Conservation (phyloP, 768 basidiomycete species). For the Fomitopsis pulvina region DNA sequence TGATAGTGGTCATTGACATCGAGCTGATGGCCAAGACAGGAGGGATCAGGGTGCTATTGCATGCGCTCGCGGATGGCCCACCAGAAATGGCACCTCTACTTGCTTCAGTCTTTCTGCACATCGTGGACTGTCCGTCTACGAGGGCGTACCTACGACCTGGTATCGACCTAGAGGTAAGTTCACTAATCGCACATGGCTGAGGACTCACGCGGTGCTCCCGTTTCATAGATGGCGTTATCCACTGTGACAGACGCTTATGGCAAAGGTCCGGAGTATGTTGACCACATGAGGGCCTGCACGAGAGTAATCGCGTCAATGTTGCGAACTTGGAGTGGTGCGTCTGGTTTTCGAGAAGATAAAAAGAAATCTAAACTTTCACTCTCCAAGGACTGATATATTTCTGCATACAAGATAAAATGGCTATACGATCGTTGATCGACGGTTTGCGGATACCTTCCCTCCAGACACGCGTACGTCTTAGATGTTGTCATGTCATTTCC, state of each 20-base stretch:
- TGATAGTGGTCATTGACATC: conserved; percentile 80
- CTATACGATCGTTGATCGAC: conserved; percentile 78
- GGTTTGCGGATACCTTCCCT: conserved; percentile 85
- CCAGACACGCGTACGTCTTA: conserved; percentile 65
- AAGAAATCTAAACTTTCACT: neutral
- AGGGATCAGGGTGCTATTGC: conserved; percentile 80
- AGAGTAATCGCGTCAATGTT: conserved; percentile 79
- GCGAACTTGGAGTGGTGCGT: conserved; percentile 88
- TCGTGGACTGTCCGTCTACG: conserved; percentile 81
- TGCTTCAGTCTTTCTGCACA: conserved; percentile 72
- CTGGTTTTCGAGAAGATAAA: neutral
- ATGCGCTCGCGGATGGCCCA: conserved; percentile 87
- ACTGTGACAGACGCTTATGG: conserved; percentile 92
- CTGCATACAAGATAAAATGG: conserved; percentile 83
- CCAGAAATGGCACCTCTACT: conserved; percentile 73
- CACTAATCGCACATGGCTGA: neutral
- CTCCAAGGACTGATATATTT: conserved; percentile 27
- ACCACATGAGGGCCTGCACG: conserved; percentile 71
- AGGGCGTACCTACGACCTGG: conserved; percentile 74
- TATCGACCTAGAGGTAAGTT: conserved; percentile 76
- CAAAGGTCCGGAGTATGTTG: conserved; percentile 69
- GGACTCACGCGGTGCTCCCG: neutral
- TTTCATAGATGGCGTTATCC: conserved; percentile 70
- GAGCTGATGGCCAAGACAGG: conserved; percentile 75
- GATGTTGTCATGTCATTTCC: neutral